phyloP scores from a whole-genome alignment of 768 basidiomycete genomes.

The Agrocybe chaxingu region DNA sequence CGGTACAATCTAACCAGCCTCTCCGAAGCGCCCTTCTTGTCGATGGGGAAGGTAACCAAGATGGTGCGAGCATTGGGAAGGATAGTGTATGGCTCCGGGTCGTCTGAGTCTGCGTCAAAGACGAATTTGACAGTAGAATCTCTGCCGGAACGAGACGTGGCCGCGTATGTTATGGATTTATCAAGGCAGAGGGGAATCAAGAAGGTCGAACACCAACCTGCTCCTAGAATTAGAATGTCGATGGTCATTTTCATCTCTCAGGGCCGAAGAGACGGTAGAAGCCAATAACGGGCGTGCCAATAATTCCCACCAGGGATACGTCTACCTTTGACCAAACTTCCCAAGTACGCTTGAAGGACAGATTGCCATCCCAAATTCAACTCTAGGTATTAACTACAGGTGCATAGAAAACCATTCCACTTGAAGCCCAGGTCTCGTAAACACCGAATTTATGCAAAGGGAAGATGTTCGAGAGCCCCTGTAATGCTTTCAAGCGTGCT shows the following conservation, averaged over 20 bases:
- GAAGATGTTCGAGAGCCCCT: no score
- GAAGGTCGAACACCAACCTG: conserved; percentile 65
- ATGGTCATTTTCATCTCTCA: conserved; percentile 24
- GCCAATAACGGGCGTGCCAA: no score
- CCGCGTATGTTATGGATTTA: conserved; percentile 39
- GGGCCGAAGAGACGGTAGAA: background rate
- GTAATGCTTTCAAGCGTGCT: no score
- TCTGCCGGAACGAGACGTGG: conserved; percentile 53
- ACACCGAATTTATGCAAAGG: no score
- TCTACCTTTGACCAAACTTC: no score
- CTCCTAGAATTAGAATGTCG: conserved; percentile 61
- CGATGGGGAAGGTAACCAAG: conserved; percentile 55
- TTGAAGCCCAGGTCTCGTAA: no score
- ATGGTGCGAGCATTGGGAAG: conserved; percentile 55
- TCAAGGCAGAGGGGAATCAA: conserved; percentile 49
- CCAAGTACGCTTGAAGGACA: no score
- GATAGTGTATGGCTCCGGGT: conserved; percentile 36
- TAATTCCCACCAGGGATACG: no score
- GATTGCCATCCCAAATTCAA: no score
- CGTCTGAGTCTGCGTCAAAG: conserved; percentile 50
- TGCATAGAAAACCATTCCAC: no score
- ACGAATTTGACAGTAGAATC: conserved; percentile 49
- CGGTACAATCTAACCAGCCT: conserved; percentile 44
- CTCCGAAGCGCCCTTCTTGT: conserved; percentile 40
- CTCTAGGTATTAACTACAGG: no score